Conservation (phyloP, 2,329 filamentous ascomycete genomes). For the Paecilomyces variotii region DNA sequence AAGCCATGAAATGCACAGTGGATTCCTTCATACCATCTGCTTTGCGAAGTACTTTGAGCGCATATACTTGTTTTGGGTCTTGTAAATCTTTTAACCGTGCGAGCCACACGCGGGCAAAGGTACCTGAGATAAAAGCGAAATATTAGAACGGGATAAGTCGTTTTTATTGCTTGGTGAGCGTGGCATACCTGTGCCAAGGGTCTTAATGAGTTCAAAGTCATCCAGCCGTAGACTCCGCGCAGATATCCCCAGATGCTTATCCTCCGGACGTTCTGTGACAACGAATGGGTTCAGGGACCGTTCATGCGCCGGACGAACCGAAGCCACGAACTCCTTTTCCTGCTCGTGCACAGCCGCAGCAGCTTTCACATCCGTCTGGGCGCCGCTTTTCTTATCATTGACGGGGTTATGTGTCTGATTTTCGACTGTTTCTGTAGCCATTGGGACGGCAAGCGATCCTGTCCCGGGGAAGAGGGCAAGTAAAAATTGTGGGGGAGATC, state of each 20-base stretch:
- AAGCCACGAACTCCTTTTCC: slow-evolving; percentile 22
- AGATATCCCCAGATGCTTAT: slow-evolving; percentile 31
- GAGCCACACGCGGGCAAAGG: slow-evolving; percentile 46
- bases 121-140: slow-evolving; percentile 26
- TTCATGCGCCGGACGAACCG: slow-evolving; percentile 19
- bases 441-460: slow-evolving; percentile 27
- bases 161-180: slow-evolving; percentile 1
- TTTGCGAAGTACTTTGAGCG: slow-evolving; percentile 44
- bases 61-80: slow-evolving; percentile 36
- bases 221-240: slow-evolving; percentile 29
- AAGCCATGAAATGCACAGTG: background rate
- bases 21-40: slow-evolving; percentile 34
- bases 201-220: slow-evolving; percentile 42
- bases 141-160: slow-evolving; percentile 10
- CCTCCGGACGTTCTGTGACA: slow-evolving; percentile 29
- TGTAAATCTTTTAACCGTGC: slow-evolving; percentile 33
- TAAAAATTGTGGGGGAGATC: slow-evolving; percentile 3
- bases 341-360: slow-evolving; percentile 18
- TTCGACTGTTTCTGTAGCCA: slow-evolving; percentile 34
- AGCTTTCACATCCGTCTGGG: slow-evolving; percentile 9
- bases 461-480: slow-evolving; percentile 12
- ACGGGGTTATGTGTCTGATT: slow-evolving; percentile 23
- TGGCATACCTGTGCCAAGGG: slow-evolving; percentile 40
- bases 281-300: slow-evolving; percentile 28
- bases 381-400: slow-evolving; percentile 13